These are phyloP conservation scores for Suillus subluteus DNA, from an alignment of 768 basidiomycete genomes.

Conservation along the genomic window DNA sequence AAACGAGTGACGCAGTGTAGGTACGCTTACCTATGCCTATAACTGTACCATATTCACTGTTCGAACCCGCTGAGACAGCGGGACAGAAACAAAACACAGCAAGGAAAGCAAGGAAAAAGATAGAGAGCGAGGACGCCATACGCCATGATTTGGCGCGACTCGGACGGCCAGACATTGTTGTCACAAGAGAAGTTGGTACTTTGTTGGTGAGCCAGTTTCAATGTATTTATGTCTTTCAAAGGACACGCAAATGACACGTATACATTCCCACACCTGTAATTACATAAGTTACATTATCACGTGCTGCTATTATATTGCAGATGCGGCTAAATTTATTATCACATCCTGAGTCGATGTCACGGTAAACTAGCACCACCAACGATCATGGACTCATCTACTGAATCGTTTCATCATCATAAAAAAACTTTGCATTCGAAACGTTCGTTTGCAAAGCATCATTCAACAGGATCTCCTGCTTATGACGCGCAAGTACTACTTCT, in stretches of 20 bases:
- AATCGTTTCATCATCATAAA: slow-evolving; percentile 36
- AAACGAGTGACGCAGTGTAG: background rate
- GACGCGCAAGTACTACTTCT: slow-evolving; percentile 55
- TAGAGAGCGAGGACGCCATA: slow-evolving; percentile 59
- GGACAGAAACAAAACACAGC: slow-evolving; percentile 77
- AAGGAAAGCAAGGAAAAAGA: slow-evolving; percentile 63
- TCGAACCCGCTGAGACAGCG: slow-evolving; percentile 53
- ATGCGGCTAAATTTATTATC: background rate
- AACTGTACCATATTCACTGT: slow-evolving; percentile 84
- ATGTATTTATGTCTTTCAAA: slow-evolving; percentile 6
- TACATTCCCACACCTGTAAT: background rate
- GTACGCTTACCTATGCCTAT: slow-evolving; percentile 81
- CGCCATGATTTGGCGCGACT: slow-evolving; percentile 62
- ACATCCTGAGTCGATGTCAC: background rate
- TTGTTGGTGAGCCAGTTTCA: background rate
- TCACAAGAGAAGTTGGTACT: slow-evolving; percentile 1
- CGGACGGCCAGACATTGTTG: slow-evolving; percentile 38
- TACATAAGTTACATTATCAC: background rate
- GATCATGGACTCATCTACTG: slow-evolving; percentile 27
- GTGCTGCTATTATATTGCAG: too few species aligned
- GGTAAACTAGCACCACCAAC: background rate
- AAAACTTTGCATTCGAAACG: slow-evolving; percentile 50
- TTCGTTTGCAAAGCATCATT: slow-evolving; percentile 69
- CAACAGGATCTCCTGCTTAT: slow-evolving; percentile 73
- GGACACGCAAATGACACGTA: slow-evolving; percentile 8